phyloP scores from a whole-genome alignment of 2,329 filamentous ascomycete genomes.

The Scortechinia acanthostroma region DNA sequence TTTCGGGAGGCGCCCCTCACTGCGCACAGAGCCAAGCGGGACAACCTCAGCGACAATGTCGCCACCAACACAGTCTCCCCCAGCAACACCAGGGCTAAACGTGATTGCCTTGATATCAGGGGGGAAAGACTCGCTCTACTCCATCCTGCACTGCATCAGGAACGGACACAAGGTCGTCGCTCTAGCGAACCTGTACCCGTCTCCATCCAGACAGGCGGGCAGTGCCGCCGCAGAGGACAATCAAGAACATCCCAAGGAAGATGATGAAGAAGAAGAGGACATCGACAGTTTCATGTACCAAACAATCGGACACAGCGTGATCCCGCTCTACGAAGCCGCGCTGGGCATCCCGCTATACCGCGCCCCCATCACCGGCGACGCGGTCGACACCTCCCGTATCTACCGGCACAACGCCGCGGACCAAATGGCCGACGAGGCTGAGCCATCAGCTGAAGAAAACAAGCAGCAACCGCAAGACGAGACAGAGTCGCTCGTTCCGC shows the following conservation, averaged over 20 bases:
- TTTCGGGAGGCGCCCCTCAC: no score
- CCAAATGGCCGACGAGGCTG: slow-evolving; percentile 59
- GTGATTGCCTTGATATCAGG: slow-evolving; percentile 92
- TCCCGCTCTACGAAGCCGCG: slow-evolving; percentile 76
- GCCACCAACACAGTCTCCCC: no score
- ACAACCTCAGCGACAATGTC: no score
- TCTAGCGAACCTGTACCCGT: slow-evolving; percentile 78
- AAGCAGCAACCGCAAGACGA: slow-evolving; percentile 51
- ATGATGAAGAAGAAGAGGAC: slow-evolving; percentile 45
- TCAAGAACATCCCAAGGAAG: slow-evolving; percentile 21
- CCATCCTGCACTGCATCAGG: slow-evolving; percentile 78
- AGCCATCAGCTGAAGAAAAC: slow-evolving; percentile 25
- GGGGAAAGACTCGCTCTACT: slow-evolving; percentile 95
- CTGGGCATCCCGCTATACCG: slow-evolving; percentile 80
- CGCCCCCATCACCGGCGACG: slow-evolving; percentile 64
- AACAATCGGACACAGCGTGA: slow-evolving; percentile 81
- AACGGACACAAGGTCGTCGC: slow-evolving; percentile 83
- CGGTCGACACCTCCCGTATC: slow-evolving; percentile 38
- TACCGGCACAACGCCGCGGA: background rate
- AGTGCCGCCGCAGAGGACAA: slow-evolving; percentile 9
- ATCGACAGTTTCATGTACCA: slow-evolving; percentile 99
- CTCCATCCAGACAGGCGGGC: slow-evolving; percentile 8
- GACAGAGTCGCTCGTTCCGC: slow-evolving; percentile 76
- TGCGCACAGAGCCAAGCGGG: no score
- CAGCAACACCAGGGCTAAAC: slow-evolving; percentile 39